phyloP scores from a whole-genome alignment of 148 eudicot genomes.

The Arctostaphylos glauca region DNA sequence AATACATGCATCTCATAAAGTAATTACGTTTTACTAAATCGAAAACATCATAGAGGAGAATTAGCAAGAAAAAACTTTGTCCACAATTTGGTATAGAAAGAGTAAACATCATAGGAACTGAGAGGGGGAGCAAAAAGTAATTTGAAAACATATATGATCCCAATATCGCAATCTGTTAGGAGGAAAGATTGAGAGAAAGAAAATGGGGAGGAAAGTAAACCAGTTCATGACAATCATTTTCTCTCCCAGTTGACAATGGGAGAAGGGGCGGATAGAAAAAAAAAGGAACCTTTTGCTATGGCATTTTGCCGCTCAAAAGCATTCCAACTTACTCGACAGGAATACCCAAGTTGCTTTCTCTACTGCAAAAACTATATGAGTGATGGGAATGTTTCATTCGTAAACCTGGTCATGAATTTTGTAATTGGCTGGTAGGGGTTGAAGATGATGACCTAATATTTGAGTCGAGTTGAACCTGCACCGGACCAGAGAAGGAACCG shows the following conservation, averaged over 20 bases:
- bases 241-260: not conserved
- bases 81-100: not conserved
- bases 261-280: not conserved
- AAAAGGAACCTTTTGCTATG: not conserved
- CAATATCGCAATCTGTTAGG: not conserved
- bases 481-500: not conserved
- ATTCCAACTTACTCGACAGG: not conserved
- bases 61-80: not conserved
- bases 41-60: not conserved
- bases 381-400: not conserved
- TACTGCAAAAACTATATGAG: not conserved
- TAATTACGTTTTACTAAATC: not conserved
- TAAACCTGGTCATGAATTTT: not conserved
- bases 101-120: not conserved
- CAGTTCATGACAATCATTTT: not conserved
- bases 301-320: conserved; percentile 1
- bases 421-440: not conserved
- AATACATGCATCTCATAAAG: not conserved
- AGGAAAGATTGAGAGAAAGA: not conserved
- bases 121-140: not conserved
- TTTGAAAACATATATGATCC: not conserved
- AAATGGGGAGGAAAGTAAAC: not conserved
- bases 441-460: not conserved
- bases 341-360: not conserved
- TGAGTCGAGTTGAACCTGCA: not conserved